These are phyloP conservation scores for Clohesyomyces aquaticus DNA, from an alignment of 495 filamentous ascomycete species.

Conservation along the genomic window DNA sequence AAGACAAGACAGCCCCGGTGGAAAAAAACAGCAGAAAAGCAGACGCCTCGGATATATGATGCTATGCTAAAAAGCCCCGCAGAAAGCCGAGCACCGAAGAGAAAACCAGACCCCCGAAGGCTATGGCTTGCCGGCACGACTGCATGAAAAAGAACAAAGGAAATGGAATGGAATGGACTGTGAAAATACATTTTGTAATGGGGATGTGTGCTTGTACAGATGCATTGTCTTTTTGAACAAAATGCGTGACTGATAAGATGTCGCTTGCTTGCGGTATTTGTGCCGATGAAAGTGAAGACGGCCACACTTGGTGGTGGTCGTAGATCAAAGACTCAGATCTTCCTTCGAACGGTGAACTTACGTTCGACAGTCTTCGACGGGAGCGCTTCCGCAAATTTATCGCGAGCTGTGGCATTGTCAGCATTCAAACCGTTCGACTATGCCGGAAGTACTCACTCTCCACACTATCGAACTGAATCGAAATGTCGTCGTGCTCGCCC, in stretches of 20 bases:
- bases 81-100: background rate
- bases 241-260: background rate
- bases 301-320: no score
- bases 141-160: no score
- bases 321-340: conserved; percentile 22
- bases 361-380: conserved; percentile 42
- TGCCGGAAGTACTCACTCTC: conserved; percentile 61
- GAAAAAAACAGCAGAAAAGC: no score
- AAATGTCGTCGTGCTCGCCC: conserved; percentile 87
- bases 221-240: background rate
- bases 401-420: conserved; percentile 43
- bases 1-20: no score
- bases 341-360: conserved; percentile 38
- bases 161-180: background rate
- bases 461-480: conserved; percentile 77
- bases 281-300: no score
- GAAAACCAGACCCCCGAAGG: background rate
- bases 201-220: no score
- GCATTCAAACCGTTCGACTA: conserved; percentile 6
- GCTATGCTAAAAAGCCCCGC: background rate
- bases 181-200: background rate
- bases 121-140: background rate
- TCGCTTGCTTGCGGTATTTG: no score
- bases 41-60: background rate
- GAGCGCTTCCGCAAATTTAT: conserved; percentile 45